Percentiles rank a stretch among this genome's conserved stretches.
Conservation (phyloP, 371 early-diverging fungal species). For the Blastocladiella emersonii region DNA sequence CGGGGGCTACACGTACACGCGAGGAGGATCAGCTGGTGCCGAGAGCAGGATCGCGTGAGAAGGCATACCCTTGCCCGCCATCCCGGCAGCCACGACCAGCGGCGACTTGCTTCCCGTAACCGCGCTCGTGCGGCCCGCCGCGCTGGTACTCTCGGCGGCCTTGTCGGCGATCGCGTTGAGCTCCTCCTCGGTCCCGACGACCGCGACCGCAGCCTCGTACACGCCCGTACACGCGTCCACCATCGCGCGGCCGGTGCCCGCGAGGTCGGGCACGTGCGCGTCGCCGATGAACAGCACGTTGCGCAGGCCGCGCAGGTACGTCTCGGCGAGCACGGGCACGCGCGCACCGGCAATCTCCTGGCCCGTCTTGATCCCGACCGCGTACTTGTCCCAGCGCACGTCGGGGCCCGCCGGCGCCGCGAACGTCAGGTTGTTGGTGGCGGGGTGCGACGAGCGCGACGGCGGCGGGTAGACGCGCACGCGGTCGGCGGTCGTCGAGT, state of each 20-base stretch:
- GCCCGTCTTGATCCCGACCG: slow-evolving; percentile 34
- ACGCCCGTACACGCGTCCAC: neutral
- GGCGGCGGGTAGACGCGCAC: no score
- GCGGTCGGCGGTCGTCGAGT: no score
- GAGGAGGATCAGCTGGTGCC: no score
- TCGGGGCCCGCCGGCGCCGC: no score
- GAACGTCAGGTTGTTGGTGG: no score
- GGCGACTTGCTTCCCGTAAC: neutral
- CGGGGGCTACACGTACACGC: no score
- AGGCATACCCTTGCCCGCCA: no score
- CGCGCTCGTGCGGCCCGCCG: neutral
- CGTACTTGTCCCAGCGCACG: slow-evolving; percentile 16
- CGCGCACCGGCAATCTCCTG: slow-evolving; percentile 22
- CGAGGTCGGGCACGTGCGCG: neutral
- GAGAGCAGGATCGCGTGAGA: no score
- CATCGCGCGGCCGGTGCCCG: neutral
- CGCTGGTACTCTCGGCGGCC: neutral
- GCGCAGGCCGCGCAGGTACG: slow-evolving; percentile 13
- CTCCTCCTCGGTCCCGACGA: no score
- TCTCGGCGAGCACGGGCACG: slow-evolving; percentile 25
- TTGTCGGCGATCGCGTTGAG: no score
- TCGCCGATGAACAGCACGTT: neutral
- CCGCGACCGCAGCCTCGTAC: no score
- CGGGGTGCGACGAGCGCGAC: no score
- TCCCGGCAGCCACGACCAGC: neutral